Conservation (phyloP, 768 basidiomycete genomes). For the Crucibulum laeve region DNA sequence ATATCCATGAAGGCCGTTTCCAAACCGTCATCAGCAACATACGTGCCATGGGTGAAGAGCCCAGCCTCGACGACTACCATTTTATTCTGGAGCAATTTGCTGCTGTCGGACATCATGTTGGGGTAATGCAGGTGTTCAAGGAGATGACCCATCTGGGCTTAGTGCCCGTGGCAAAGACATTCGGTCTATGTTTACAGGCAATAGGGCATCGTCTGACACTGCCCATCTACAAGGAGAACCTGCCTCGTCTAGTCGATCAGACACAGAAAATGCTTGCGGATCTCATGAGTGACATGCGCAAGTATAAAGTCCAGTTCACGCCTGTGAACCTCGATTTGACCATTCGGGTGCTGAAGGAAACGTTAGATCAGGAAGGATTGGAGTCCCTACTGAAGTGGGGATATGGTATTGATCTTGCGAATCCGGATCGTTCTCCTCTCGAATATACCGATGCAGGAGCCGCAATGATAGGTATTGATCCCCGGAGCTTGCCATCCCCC, state of each 20-base stretch:
- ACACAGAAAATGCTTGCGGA: constrained; percentile 43
- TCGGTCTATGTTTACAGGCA: constrained; percentile 62
- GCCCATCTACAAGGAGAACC: constrained; percentile 39
- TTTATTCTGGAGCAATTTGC: constrained; percentile 74
- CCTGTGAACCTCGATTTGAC: constrained; percentile 62
- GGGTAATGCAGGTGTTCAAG: constrained; percentile 54
- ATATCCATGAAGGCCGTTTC: constrained; percentile 64
- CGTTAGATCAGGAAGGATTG: constrained; percentile 51
- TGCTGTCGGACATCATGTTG: constrained; percentile 64
- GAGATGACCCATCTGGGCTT: constrained; percentile 48
- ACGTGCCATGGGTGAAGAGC: constrained; percentile 41
- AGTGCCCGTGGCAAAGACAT: constrained; percentile 50
- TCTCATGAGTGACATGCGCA: constrained; percentile 57
- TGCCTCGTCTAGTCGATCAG: constrained; percentile 30
- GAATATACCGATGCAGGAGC: constrained; percentile 27
- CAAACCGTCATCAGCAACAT: constrained; percentile 69
- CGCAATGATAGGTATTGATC: not conserved
- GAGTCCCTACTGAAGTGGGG: constrained; percentile 57
- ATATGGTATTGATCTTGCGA: constrained; percentile 74
- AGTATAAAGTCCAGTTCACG: constrained; percentile 41
- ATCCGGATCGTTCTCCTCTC: constrained; percentile 65
- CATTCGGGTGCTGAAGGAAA: constrained; percentile 66
- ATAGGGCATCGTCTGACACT: constrained; percentile 64
- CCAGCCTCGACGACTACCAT: constrained; percentile 66
- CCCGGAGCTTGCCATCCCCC: constrained; percentile 15